Percentiles rank a stretch among this genome's conserved stretches.
These are phyloP conservation scores for Cyberlindnera petersonii DNA, from an alignment of 805 yeast species.

Conservation along the genomic window DNA sequence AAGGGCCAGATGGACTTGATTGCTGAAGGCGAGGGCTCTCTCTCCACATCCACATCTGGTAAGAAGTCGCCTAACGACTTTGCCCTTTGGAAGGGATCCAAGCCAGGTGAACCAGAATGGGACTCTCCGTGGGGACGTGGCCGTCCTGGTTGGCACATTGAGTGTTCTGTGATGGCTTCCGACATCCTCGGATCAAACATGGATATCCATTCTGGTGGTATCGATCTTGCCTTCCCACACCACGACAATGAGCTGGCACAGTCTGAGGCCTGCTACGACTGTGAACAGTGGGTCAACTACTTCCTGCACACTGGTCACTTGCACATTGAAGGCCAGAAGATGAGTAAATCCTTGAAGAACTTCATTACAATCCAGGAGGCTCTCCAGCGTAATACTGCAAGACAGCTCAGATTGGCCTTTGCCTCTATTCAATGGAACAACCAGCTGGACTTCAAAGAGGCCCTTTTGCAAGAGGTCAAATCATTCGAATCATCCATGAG, in stretches of 20 bases:
- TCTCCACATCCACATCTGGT: conserved; percentile 48
- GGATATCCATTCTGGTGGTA: conserved; percentile 96
- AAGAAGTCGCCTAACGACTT: conserved; percentile 81
- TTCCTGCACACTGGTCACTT: conserved; percentile 96
- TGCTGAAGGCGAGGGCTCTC: conserved; percentile 92
- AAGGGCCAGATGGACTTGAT: conserved; percentile 82
- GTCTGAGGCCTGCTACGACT: conserved; percentile 86
- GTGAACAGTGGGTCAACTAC: conserved; percentile 94
- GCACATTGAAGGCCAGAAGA: conserved; percentile 97
- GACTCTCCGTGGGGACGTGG: conserved; percentile 95
- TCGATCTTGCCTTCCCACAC: conserved; percentile 97
- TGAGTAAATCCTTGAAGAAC: conserved; percentile 93
- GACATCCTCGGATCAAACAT: conserved; percentile 77
- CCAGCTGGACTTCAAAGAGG: conserved; percentile 87
- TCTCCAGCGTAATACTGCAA: conserved; percentile 57
- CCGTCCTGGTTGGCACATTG: conserved; percentile 99
- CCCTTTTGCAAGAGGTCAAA: conserved; percentile 70
- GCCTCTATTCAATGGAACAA: conserved; percentile 91
- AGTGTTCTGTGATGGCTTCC: conserved; percentile 97
- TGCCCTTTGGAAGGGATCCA: conserved; percentile 95
- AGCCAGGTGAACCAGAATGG: conserved; percentile 98
- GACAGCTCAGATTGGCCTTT: conserved; percentile 89
- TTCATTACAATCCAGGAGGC: conserved; percentile 95
- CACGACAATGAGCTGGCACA: conserved; percentile 99
- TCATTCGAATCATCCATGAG: conserved; percentile 68